Evolutionary conservation across 192 early-diverging fungal species (phyloP).

Genomic region (Rhizophagus prolifer): DNA sequence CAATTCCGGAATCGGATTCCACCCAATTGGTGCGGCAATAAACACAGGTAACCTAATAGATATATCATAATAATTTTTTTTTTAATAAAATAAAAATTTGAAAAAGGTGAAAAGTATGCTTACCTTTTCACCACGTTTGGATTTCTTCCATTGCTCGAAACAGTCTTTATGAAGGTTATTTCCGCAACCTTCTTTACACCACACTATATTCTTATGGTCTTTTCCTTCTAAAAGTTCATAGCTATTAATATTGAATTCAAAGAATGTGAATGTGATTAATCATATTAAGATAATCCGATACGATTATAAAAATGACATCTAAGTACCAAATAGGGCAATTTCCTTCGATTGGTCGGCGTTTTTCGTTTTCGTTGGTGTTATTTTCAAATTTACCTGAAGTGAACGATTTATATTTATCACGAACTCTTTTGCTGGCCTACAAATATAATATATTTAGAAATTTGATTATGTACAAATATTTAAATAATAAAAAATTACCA

Average conservation of each 20-base stretch:
- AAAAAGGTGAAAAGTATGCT: neutral
- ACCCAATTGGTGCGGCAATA: neutral
- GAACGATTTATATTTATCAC: neutral
- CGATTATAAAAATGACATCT: neutral
- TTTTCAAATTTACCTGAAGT: neutral
- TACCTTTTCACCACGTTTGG: neutral
- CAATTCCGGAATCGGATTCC: neutral
- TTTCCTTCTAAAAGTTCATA: neutral
- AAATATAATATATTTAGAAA: neutral
- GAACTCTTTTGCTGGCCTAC: neutral
- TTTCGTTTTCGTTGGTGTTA: neutral
- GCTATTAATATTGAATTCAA: neutral
- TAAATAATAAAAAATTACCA: neutral
- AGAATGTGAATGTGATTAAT: neutral
- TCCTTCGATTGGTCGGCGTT: constrained; percentile 5
- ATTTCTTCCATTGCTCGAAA: neutral
- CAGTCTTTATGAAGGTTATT: constrained; percentile 12
- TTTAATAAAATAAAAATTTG: too few species aligned
- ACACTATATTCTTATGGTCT: neutral
- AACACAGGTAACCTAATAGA: neutral
- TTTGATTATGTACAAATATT: neutral
- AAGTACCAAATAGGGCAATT: constrained; percentile 8
- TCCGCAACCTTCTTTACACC: constrained; percentile 5
- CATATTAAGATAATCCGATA: neutral
- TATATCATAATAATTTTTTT: too few species aligned